phyloP scores from a whole-genome alignment of 1,284 basidiomycete genomes.

The Phellinidium pouzarii region DNA sequence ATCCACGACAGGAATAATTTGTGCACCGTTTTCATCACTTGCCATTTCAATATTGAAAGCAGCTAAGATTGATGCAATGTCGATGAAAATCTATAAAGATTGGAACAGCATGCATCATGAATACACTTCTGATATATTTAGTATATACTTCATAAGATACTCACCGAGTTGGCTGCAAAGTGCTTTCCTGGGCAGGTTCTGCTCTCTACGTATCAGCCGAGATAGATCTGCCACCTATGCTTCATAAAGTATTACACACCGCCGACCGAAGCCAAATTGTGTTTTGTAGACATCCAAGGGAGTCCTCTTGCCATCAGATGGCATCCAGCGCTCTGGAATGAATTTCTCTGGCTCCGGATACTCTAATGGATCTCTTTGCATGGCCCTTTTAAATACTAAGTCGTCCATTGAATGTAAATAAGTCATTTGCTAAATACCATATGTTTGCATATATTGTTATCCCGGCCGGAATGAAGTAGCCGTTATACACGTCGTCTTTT shows the following conservation, averaged over 20 bases:
- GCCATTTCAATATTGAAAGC: slow-evolving; percentile 18
- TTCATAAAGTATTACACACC: not conserved
- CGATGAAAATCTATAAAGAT: slow-evolving; percentile 3
- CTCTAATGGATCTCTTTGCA: not conserved
- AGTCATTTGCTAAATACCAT: not conserved
- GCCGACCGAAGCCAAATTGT: slow-evolving; percentile 4
- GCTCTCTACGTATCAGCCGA: not conserved
- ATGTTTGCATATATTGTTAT: slow-evolving; percentile 17
- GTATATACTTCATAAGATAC: slow-evolving; percentile 2
- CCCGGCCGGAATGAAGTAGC: slow-evolving; percentile 18
- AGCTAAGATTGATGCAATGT: slow-evolving; percentile 16
- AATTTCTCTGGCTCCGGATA: slow-evolving; percentile 9
- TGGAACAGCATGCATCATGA: not conserved
- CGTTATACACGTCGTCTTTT: slow-evolving; percentile 19
- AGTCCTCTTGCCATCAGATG: not conserved
- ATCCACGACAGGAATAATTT: not conserved
- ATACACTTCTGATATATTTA: not conserved
- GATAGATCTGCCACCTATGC: not conserved
- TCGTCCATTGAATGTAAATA: not conserved
- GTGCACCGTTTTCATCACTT: slow-evolving; percentile 1
- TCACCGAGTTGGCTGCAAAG: slow-evolving; percentile 17
- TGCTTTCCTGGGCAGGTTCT: slow-evolving; percentile 21
- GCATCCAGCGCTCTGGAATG: slow-evolving; percentile 8
- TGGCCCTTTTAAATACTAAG: not conserved
- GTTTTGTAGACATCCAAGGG: not conserved